Evolutionary conservation across 2,329 filamentous ascomycete genomes (phyloP), one percentile per base, ranked within the genome.

Genomic region (Annulohypoxylon truncatum): DNA sequence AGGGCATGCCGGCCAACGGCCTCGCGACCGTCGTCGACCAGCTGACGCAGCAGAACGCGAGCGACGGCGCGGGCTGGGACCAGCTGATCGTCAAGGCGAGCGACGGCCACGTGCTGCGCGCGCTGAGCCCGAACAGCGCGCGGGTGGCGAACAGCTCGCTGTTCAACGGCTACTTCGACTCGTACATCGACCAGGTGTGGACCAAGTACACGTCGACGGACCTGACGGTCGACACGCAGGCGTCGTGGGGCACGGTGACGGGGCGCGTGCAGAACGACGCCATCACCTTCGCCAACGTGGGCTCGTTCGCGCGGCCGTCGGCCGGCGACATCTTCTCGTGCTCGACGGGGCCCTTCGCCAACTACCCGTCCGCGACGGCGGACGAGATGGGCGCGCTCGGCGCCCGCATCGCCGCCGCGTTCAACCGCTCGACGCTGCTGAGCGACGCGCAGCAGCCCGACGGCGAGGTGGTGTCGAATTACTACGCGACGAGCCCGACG

Each of bases 361-460:
- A 72, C 40, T 80, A 79, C 51, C 71, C 79, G 4, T 71, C 71
- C 3, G 78, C 77, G 35, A 80, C 82, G 58, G 74, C 78, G 2
- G 80, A 79, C 52, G 78, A 83, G 73, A 82, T 84, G 75, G 85
- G 87, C 64, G 89, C 89, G 40, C 85, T 94, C 60, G 89, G 89
- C 7, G 91, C 93, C 0, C 84, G 92, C n/a, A 79, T 96, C 12
- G 86, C 90, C 0, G 92, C 92, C 0, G 91, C 90, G 0, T 87
- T 95, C 73, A 93, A 94, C 78, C 85, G 92, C 20, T 89, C 86
- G 31, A 94, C 90, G 9, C 78, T 96, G 65, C 78, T 92, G 52
- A 74, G 78, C 18, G 79, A 85, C 71, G 56, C 76, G n/a, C 72
- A 74, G 69, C 88, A 86, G 78, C 88, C 86, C 12, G 81, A 85